phyloP scores from a whole-genome alignment of 805 yeast species.

The Lachancea dasiensis region DNA sequence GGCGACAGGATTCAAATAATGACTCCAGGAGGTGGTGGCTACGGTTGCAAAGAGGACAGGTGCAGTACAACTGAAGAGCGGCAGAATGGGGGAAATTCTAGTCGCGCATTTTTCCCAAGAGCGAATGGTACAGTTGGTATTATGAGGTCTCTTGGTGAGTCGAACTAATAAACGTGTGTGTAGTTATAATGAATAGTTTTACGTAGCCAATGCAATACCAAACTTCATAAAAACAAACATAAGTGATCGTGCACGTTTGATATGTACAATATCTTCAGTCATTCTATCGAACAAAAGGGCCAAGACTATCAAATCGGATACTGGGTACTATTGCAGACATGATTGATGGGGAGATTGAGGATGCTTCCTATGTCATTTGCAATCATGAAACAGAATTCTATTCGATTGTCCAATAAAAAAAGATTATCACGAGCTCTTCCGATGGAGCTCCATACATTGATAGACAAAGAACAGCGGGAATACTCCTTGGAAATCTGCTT shows the following conservation, averaged over 20 bases:
- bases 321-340: neutral
- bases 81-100: neutral
- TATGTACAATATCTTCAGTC: neutral
- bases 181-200: neutral
- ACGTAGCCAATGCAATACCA: neutral
- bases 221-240: no score
- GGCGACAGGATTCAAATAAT: no score
- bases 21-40: slow-evolving; percentile 93
- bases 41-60: neutral
- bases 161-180: neutral
- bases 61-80: neutral
- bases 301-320: neutral
- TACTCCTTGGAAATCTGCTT: no score
- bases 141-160: neutral
- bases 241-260: neutral
- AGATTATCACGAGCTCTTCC: no score
- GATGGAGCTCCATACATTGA: no score
- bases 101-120: neutral
- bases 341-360: no score
- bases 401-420: no score
- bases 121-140: neutral
- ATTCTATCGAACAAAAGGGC: neutral
- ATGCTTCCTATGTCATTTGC: no score
- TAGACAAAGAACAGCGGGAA: no score
- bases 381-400: no score